These are phyloP conservation scores for Euphorbia peplus DNA, from an alignment of 345 rosid species.

Conservation along the genomic window DNA sequence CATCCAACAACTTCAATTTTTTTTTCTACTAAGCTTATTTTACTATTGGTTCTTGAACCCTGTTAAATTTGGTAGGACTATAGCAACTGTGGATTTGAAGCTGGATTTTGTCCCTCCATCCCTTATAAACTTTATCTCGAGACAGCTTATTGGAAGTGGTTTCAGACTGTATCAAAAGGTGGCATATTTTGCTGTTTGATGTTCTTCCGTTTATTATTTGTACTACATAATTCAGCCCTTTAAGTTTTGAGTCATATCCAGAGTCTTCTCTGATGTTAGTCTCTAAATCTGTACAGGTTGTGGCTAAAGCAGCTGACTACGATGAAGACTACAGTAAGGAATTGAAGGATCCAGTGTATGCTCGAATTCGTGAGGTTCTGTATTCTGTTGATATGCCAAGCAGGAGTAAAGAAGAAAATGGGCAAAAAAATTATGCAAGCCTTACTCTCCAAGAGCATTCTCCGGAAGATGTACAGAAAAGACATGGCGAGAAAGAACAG, in stretches of 20 bases:
- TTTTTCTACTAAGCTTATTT: neutral
- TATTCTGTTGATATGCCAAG: slow-evolving; percentile 32
- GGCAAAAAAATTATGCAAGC: slow-evolving; percentile 14
- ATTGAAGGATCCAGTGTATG: slow-evolving; percentile 62
- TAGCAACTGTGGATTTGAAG: slow-evolving; percentile 79
- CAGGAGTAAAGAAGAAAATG: slow-evolving; percentile 25
- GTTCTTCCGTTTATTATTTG: neutral
- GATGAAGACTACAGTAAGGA: slow-evolving; percentile 68
- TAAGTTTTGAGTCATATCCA: slow-evolving; percentile 16
- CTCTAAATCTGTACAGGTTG: slow-evolving; percentile 46
- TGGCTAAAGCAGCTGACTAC: slow-evolving; percentile 50
- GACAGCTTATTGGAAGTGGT: slow-evolving; percentile 88
- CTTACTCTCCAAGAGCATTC: slow-evolving; percentile 20
- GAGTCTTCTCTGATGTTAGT: slow-evolving; percentile 11
- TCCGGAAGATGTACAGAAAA: slow-evolving; percentile 7
- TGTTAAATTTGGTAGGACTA: slow-evolving; percentile 55
- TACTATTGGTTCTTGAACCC: slow-evolving; percentile 7
- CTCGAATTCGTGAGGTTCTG: slow-evolving; percentile 51
- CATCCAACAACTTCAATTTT: neutral
- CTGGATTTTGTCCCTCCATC: slow-evolving; percentile 86
- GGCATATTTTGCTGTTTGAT: slow-evolving; percentile 11
- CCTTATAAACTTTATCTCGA: slow-evolving; percentile 78
- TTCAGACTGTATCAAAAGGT: slow-evolving; percentile 96
- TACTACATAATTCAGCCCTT: too few species aligned
- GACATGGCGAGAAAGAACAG: slow-evolving; percentile 9